These are phyloP conservation scores for Pichia rugopelliculosa DNA, from an alignment of 805 yeast species.

Conservation along the genomic window DNA sequence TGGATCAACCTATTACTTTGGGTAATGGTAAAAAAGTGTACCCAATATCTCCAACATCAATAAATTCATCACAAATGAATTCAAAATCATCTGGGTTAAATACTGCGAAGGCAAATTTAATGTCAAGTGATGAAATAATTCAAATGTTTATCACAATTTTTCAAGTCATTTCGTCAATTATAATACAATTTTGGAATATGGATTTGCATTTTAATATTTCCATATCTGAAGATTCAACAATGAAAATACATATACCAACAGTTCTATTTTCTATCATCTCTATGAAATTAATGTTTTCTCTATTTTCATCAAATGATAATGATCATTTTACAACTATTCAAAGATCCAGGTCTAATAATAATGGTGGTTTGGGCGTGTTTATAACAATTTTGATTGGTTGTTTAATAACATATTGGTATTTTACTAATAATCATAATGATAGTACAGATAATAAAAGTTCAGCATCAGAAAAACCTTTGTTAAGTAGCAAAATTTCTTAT, in stretches of 20 bases:
- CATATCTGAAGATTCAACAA: conserved; percentile 15
- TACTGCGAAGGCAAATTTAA: neutral
- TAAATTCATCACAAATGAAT: neutral
- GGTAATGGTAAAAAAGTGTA: conserved; percentile 14
- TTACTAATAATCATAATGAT: neutral
- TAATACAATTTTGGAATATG: conserved; percentile 20
- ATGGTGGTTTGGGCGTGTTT: neutral
- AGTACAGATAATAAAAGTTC: neutral
- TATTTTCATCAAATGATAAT: neutral
- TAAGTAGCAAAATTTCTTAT: neutral
- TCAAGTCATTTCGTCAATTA: conserved; percentile 4
- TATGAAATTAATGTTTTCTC: conserved; percentile 11
- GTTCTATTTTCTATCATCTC: conserved; percentile 9
- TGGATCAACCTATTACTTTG: conserved; percentile 24
- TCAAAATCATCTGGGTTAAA: neutral
- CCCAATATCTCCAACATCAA: conserved; percentile 1
- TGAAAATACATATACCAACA: conserved; percentile 25
- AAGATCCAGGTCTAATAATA: neutral
- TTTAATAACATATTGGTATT: neutral
- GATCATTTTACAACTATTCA: neutral
- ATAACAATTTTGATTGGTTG: neutral
- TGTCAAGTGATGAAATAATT: conserved; percentile 13
- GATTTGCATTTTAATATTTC: conserved; percentile 24
- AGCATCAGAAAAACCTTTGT: neutral
- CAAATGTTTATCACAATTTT: conserved; percentile 9